These are phyloP conservation scores for Cerioporus squamosus DNA, from an alignment of 1,284 basidiomycete genomes.

Conservation along the genomic window DNA sequence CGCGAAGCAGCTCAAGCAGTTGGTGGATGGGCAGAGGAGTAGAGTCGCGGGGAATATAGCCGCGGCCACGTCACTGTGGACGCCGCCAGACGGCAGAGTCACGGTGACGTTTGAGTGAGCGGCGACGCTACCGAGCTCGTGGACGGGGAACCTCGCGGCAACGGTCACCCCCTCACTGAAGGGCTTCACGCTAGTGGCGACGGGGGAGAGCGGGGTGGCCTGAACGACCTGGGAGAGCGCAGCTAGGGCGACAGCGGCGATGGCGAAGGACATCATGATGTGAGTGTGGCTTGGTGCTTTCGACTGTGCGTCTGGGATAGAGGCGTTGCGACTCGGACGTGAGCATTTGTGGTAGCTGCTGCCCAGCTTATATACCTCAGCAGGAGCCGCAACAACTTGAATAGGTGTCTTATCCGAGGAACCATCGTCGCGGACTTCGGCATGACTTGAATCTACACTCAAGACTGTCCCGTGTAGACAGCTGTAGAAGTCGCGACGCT, in stretches of 20 bases:
- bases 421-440: too few relatives aligned
- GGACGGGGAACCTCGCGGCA: conserved; percentile 11
- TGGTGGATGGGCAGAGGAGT: background rate
- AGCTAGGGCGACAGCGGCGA: background rate
- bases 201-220: background rate
- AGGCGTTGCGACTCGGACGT: too few relatives aligned
- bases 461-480: too few relatives aligned
- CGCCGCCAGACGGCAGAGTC: background rate
- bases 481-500: too few relatives aligned
- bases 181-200: background rate
- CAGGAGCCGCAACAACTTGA: too few relatives aligned
- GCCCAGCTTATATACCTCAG: too few relatives aligned
- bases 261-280: conserved; percentile 4
- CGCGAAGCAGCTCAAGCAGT: conserved; percentile 6
- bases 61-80: conserved; percentile 5
- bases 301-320: too few relatives aligned
- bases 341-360: too few relatives aligned
- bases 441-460: too few relatives aligned
- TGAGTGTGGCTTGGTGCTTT: background rate
- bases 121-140: background rate
- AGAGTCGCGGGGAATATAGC: conserved; percentile 7
- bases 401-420: too few relatives aligned
- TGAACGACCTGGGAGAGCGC: conserved; percentile 4
- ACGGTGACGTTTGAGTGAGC: conserved; percentile 2
- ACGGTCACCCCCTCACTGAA: background rate